A percentile compares a stretch with the other conserved stretches of the same genome.
These are phyloP conservation scores for Capronia epimyces DNA, from an alignment of 2,329 filamentous ascomycete species.

Conservation along the genomic window DNA sequence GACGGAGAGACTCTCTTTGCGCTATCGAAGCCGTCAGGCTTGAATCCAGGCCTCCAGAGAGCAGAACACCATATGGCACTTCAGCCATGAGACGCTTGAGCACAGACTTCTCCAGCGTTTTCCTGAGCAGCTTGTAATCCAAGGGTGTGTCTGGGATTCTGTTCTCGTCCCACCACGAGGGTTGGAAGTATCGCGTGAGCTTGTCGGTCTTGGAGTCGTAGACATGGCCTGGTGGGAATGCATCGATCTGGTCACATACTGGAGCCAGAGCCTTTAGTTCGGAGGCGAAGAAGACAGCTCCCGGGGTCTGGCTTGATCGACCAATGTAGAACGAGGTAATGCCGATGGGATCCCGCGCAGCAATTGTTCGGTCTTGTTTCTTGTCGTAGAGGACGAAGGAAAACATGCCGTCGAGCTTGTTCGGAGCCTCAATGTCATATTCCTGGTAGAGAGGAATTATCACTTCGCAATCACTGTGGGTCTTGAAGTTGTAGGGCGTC, in stretches of 20 bases:
- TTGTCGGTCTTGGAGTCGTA: constrained; percentile 89
- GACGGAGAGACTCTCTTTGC: constrained; percentile 78
- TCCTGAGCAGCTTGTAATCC: constrained; percentile 75
- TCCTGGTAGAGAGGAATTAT: constrained; percentile 97
- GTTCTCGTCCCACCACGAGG: constrained; percentile 81
- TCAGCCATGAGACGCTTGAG: constrained; percentile 98
- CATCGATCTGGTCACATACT: constrained; percentile 90
- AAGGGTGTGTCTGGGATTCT: constrained; percentile 73
- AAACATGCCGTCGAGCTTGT: constrained; percentile 98
- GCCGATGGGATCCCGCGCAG: constrained; percentile 92
- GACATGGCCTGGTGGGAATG: constrained; percentile 91
- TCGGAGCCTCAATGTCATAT: constrained; percentile 84
- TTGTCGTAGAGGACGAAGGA: constrained; percentile 98
- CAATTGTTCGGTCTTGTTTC: constrained; percentile 82
- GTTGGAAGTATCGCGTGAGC: constrained; percentile 83
- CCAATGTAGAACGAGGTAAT: constrained; percentile 97
- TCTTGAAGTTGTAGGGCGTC: constrained; percentile 91
- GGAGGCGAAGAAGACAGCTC: constrained; percentile 89
- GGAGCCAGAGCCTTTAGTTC: constrained; percentile 90
- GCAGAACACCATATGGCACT: constrained; percentile 90
- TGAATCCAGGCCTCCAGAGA: constrained; percentile 93
- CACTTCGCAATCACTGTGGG: constrained; percentile 96
- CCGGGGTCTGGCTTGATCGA: constrained; percentile 74
- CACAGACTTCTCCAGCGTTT: constrained; percentile 81
- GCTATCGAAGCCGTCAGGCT: constrained; percentile 93